These are phyloP conservation scores for Trypanosoma caninum DNA, from an alignment of 208 protist genomes.

Conservation along the genomic window DNA sequence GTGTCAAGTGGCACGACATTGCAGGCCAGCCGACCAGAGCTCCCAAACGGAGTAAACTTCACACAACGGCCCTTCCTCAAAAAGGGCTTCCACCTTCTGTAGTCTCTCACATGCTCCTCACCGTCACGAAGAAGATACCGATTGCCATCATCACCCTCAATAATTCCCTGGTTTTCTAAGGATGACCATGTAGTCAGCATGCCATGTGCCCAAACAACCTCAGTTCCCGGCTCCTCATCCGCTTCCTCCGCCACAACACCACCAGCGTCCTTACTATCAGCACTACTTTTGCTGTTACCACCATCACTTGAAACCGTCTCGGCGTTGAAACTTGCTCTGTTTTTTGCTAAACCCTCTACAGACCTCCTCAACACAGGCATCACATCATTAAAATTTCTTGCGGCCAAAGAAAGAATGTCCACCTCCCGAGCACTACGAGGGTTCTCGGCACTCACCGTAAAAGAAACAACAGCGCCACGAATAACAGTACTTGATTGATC, in stretches of 20 bases:
- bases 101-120: constrained; percentile 66
- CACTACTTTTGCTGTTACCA: not conserved
- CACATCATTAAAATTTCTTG: constrained; percentile 31
- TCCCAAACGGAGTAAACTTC: constrained; percentile 70
- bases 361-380: constrained; percentile 43
- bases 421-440: constrained; percentile 56
- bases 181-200: constrained; percentile 71
- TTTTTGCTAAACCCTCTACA: not conserved
- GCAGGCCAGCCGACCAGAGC: constrained; percentile 56
- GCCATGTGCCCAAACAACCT: constrained; percentile 52
- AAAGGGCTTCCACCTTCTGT: constrained; percentile 32
- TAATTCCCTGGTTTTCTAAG: constrained; percentile 78
- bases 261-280: not conserved
- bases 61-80: constrained; percentile 65
- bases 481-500: constrained; percentile 48
- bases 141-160: constrained; percentile 55
- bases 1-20: constrained; percentile 62
- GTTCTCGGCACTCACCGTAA: constrained; percentile 38
- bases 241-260: not conserved
- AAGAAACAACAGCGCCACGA: constrained; percentile 81
- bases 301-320: not conserved
- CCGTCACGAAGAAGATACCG: constrained; percentile 84
- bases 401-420: constrained; percentile 62
- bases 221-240: constrained; percentile 31
- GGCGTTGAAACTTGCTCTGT: not conserved